A percentile compares a stretch with the other conserved stretches of the same genome.
phyloP scores from a whole-genome alignment of 2,329 filamentous ascomycete species.

The Verticillium klebahnii region DNA sequence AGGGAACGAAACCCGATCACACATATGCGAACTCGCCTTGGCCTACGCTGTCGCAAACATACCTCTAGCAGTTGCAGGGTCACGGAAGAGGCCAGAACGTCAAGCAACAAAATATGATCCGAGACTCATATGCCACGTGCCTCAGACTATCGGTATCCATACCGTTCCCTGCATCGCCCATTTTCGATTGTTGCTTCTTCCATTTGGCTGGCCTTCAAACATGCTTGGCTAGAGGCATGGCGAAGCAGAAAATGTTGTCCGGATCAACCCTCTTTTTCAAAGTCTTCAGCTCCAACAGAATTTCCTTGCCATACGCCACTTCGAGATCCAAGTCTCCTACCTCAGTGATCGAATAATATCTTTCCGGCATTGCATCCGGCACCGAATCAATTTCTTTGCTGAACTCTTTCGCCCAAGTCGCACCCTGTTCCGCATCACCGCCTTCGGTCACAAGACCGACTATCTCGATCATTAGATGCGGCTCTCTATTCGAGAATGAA shows the following conservation, averaged over 20 bases:
- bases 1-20: no score
- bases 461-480: slow-evolving; percentile 31
- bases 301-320: slow-evolving; percentile 21
- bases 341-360: slow-evolving; percentile 25
- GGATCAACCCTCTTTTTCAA: slow-evolving; percentile 12
- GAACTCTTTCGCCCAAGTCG: slow-evolving; percentile 19
- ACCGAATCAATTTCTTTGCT: slow-evolving; percentile 15
- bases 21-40: no score
- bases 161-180: no score
- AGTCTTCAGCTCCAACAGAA: slow-evolving; percentile 13
- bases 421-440: slow-evolving; percentile 16
- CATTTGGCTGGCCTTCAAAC: no score
- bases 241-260: slow-evolving; percentile 6
- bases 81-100: no score
- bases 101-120: no score
- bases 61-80: no score
- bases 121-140: no score
- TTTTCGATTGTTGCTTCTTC: no score
- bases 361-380: slow-evolving; percentile 19
- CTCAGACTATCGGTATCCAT: no score
- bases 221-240: no score
- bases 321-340: slow-evolving; percentile 18
- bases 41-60: no score
- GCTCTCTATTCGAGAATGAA: slow-evolving; percentile 22
- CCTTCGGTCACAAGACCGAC: slow-evolving; percentile 17